phyloP scores from a whole-genome alignment of 805 yeast species.

The Pachysolen tannophilus region DNA sequence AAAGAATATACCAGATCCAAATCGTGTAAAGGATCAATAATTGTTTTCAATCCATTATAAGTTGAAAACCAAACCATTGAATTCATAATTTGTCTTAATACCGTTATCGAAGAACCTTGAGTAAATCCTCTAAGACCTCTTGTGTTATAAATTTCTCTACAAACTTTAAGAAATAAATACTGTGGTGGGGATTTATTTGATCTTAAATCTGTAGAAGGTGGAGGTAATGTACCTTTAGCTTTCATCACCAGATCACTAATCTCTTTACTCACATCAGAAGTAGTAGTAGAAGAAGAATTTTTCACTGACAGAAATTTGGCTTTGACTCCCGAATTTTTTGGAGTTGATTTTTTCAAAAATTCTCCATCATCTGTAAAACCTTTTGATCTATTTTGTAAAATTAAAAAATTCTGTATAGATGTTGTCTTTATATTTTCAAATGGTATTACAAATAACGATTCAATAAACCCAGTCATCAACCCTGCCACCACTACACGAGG shows the following conservation, averaged over 20 bases:
- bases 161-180: conserved; percentile 39
- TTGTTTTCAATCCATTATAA: conserved; percentile 70
- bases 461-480: conserved; percentile 71
- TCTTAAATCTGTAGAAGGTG: conserved; percentile 15
- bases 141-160: conserved; percentile 58
- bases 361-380: background rate
- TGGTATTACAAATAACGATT: conserved; percentile 79
- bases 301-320: background rate
- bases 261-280: conserved; percentile 1
- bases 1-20: conserved; percentile 29
- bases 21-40: conserved; percentile 46
- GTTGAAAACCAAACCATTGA: conserved; percentile 81
- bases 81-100: conserved; percentile 69
- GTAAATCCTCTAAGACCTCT: conserved; percentile 74
- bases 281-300: background rate
- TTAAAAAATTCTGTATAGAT: conserved; percentile 63
- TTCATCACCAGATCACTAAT: background rate
- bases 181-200: conserved; percentile 50
- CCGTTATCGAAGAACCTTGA: conserved; percentile 80
- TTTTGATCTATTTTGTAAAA: conserved; percentile 6
- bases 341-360: background rate
- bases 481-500: conserved; percentile 84
- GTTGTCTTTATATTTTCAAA: conserved; percentile 80
- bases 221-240: background rate
- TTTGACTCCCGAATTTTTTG: background rate